Evolutionary conservation across 768 basidiomycete species (phyloP).

Genomic region (Neoboletus brunneissimus): DNA sequence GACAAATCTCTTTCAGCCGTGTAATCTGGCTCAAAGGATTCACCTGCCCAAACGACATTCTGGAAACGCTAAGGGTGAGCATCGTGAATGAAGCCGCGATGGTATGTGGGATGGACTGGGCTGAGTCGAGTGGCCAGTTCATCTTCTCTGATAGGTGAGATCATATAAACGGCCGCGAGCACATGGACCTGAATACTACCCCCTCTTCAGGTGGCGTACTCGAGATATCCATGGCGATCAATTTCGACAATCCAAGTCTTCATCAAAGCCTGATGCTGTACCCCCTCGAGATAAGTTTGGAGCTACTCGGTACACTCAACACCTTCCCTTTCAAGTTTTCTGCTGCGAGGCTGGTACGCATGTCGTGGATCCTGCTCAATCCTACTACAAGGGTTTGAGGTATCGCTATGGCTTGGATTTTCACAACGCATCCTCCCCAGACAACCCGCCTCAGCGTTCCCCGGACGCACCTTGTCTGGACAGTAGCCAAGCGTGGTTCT

Average conservation of each 20-base stretch:
- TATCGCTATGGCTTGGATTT: conserved; percentile 83
- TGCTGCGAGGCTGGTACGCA: conserved; percentile 99
- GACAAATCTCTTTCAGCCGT: conserved; percentile 80
- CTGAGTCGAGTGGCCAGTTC: conserved; percentile 95
- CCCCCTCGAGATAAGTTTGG: conserved; percentile 88
- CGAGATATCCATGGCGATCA: conserved; percentile 98
- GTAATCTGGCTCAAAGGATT: conserved; percentile 99
- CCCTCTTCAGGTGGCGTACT: conserved; percentile 77
- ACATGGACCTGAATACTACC: neutral
- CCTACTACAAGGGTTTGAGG: conserved; percentile 86
- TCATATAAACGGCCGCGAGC: neutral
- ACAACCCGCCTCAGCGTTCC: conserved; percentile 51
- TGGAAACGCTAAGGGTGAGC: conserved; percentile 92
- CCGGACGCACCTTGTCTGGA: conserved; percentile 90
- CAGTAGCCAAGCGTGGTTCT: conserved; percentile 97
- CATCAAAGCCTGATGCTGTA: conserved; percentile 83
- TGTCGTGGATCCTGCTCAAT: conserved; percentile 92
- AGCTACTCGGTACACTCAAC: conserved; percentile 79
- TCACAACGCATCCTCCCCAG: conserved; percentile 75
- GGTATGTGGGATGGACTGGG: conserved; percentile 99
- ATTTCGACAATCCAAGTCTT: conserved; percentile 94
- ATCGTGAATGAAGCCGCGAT: conserved; percentile 91
- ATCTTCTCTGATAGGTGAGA: conserved; percentile 93
- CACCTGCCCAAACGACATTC: conserved; percentile 96
- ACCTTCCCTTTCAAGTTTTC: conserved; percentile 97